These are phyloP conservation scores for Amanita fuliginea DNA, from an alignment of 768 basidiomycete genomes.

Conservation along the genomic window DNA sequence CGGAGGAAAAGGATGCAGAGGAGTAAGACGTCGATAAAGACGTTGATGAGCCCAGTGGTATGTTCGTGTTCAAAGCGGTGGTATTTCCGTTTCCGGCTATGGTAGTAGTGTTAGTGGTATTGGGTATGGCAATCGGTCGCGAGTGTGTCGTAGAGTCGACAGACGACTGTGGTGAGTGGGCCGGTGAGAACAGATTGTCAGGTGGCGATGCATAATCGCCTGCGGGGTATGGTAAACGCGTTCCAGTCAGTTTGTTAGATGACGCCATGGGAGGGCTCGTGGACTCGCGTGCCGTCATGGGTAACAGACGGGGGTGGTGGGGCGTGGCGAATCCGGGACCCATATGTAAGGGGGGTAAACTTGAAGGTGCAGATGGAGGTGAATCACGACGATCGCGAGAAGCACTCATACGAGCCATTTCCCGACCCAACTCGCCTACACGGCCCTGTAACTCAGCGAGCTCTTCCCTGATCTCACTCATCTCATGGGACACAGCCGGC, in stretches of 20 bases:
- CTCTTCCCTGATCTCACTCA: slow-evolving; percentile 54
- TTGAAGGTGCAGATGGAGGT: slow-evolving; percentile 34
- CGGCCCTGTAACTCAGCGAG: slow-evolving; percentile 65
- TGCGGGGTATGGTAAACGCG: slow-evolving; percentile 70
- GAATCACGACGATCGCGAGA: slow-evolving; percentile 20
- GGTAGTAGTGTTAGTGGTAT: not conserved
- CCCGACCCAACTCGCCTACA: slow-evolving; percentile 63
- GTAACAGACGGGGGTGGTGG: slow-evolving; percentile 23
- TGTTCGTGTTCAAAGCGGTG: too few species aligned
- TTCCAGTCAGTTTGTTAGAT: slow-evolving; percentile 33
- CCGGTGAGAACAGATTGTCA: slow-evolving; percentile 29
- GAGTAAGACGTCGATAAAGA: slow-evolving; percentile 16
- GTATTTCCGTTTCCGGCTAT: not conserved
- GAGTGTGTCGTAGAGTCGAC: slow-evolving; percentile 38
- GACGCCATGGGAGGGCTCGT: slow-evolving; percentile 49
- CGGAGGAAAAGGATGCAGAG: slow-evolving; percentile 15
- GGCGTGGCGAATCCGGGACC: slow-evolving; percentile 25
- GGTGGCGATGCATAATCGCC: slow-evolving; percentile 73
- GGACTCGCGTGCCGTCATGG: slow-evolving; percentile 44
- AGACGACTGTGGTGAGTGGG: slow-evolving; percentile 38
- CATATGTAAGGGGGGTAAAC: slow-evolving; percentile 21
- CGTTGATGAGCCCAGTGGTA: slow-evolving; percentile 6
- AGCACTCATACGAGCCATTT: slow-evolving; percentile 63
- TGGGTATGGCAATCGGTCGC: slow-evolving; percentile 27
- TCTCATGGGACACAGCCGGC: slow-evolving; percentile 23